Evolutionary conservation across 2,329 filamentous ascomycete species (phyloP).

Genomic region (Myriosclerotinia scirpicola): DNA sequence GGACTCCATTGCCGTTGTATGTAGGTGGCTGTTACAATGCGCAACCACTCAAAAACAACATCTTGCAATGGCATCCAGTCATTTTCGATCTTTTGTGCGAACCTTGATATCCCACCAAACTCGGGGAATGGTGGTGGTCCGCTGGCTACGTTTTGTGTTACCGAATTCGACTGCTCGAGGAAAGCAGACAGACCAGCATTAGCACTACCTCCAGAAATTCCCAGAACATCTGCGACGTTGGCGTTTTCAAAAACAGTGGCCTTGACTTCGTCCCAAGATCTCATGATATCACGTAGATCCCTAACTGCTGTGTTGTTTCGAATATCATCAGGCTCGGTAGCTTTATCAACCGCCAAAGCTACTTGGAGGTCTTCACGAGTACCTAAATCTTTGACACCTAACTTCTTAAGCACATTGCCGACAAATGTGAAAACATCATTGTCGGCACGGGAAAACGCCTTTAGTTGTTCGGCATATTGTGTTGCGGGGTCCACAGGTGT

Average conservation of each 20-base stretch:
- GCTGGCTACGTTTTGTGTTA: conserved; percentile 51
- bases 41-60: conserved; percentile 59
- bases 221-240: conserved; percentile 40
- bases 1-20: conserved; percentile 57
- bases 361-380: conserved; percentile 35
- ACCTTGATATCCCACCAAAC: conserved; percentile 51
- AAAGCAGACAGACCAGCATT: conserved; percentile 57
- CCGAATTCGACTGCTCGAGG: conserved; percentile 61
- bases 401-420: conserved; percentile 33
- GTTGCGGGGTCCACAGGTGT: conserved; percentile 53
- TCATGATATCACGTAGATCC: conserved; percentile 43
- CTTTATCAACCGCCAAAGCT: conserved; percentile 30
- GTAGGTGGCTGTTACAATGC: conserved; percentile 53
- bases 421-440: conserved; percentile 39
- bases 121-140: conserved; percentile 51
- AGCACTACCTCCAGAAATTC: conserved; percentile 36
- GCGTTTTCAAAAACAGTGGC: conserved; percentile 39
- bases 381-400: conserved; percentile 39
- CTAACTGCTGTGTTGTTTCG: conserved; percentile 38
- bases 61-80: conserved; percentile 57
- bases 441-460: conserved; percentile 40
- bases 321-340: conserved; percentile 28
- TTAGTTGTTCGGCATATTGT: conserved; percentile 54
- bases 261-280: conserved; percentile 44
- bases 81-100: conserved; percentile 51